Evolutionary conservation across 768 basidiomycete genomes (phyloP).

Genomic region (Calocybe gangraenosa): DNA sequence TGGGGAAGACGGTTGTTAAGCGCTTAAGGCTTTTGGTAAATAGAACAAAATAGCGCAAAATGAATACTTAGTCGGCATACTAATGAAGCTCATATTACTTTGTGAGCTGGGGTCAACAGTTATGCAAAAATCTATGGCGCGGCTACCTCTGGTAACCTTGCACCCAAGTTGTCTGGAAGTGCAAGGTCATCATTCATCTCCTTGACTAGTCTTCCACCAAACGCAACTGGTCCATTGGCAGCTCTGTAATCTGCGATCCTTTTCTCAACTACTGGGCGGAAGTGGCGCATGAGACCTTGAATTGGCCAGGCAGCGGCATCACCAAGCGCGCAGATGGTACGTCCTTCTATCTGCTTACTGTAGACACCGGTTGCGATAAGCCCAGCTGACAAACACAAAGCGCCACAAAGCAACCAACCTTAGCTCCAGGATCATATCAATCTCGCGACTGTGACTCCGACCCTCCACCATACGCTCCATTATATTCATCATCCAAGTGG

Average conservation of each 20-base stretch:
- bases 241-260: slow-evolving; percentile 78
- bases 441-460: slow-evolving; percentile 86
- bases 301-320: slow-evolving; percentile 99
- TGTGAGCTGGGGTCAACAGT: too few relatives aligned
- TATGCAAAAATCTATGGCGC: slow-evolving; percentile 20
- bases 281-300: slow-evolving; percentile 96
- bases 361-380: slow-evolving; percentile 4
- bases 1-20: too few relatives aligned
- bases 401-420: slow-evolving; percentile 50
- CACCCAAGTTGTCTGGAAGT: slow-evolving; percentile 71
- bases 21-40: too few relatives aligned
- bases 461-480: slow-evolving; percentile 97
- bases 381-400: neutral
- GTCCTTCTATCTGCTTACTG: slow-evolving; percentile 95
- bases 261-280: slow-evolving; percentile 91
- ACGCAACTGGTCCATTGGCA: slow-evolving; percentile 77
- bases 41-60: too few relatives aligned
- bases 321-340: slow-evolving; percentile 95
- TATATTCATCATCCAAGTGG: slow-evolving; percentile 99
- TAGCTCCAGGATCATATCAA: slow-evolving; percentile 95
- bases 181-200: slow-evolving; percentile 69
- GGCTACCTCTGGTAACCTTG: slow-evolving; percentile 34
- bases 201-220: slow-evolving; percentile 75
- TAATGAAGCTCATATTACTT: too few relatives aligned
- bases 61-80: too few relatives aligned